Conservation (phyloP, 1,284 basidiomycete genomes). For the Pterula multifida region DNA sequence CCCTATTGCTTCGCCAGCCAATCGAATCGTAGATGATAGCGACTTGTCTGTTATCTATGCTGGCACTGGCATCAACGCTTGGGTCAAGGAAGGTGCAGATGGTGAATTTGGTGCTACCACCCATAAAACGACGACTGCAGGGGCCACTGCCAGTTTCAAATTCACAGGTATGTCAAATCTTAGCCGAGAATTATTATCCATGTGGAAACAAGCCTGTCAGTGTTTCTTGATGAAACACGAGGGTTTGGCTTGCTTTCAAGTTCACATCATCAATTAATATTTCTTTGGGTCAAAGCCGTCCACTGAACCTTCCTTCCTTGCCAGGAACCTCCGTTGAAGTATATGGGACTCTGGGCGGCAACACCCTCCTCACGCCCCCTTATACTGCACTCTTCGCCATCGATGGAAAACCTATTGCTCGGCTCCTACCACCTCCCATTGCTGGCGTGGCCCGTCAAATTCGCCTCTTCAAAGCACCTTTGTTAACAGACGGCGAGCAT, state of each 20-base stretch:
- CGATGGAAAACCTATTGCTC: background rate
- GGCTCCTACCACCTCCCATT: background rate
- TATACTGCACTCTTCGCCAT: background rate
- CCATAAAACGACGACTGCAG: background rate
- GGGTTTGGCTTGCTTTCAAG: too few relatives aligned
- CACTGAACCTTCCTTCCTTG: background rate
- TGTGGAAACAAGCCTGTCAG: too few relatives aligned
- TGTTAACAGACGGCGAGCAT: background rate
- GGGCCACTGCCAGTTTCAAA: background rate
- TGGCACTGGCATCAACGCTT: background rate
- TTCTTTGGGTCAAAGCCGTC: too few relatives aligned
- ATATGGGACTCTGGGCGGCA: background rate
- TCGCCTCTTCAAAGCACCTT: background rate
- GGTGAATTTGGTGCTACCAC: background rate
- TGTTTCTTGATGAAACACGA: too few relatives aligned
- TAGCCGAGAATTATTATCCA: too few relatives aligned
- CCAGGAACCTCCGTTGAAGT: background rate
- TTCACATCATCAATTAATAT: too few relatives aligned
- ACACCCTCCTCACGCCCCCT: background rate
- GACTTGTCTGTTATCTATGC: background rate
- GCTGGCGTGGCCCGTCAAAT: background rate
- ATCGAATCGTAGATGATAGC: background rate
- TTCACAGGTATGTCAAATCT: background rate
- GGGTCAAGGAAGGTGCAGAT: background rate
- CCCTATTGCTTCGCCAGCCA: background rate